Base-by-base conservation (phyloP, 192 early-diverging fungal genomes). In the Mortierella hygrophila region DNA sequence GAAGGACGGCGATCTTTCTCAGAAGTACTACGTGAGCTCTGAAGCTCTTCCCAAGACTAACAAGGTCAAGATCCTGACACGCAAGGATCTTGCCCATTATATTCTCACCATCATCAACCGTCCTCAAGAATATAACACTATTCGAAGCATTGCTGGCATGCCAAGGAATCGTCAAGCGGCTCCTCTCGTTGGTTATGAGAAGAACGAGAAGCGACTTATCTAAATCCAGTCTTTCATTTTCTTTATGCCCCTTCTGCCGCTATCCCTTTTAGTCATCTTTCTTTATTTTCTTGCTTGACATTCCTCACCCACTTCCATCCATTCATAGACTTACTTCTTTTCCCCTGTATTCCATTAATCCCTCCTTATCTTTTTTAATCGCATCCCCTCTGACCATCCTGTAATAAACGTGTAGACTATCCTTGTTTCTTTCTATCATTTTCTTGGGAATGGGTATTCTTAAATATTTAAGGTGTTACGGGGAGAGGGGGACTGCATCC, bases 81-180 rank as follows among this genome's bases (percentile, higher is more conserved):
- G 88, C 37, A 82, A 85, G 32, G 82, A 89, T 68, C 81, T 89
- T n/a, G 83, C 81, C 0, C 84, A 87, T 70, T 89, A 87, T 63
- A 83, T 89, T 44, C 42, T 89, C 47, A 77, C 71, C 23, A 86
- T 86, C 37, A 86, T 86, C 68, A 86, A 86, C 75, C 69, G 70
- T 15, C 74, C 55, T 4, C 68, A 77, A 11, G 78, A 86, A 23
- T 81, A 74, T 60, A 32, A 68, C 0, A 40, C 70, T 4, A 81
- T 86, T 60, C 78, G 84, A 20, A 86, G 79, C 44, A 86, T 86
- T 46, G 84, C 79, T 11, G 84, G 84, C 26, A 77, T 63, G 54
- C 68, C 83, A 4, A 78, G 49, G 29, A n/a, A 69, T 1, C 13
- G n/a, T 23, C 78, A 83, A 52, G 18, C 68, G 23, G 41, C 29